These are phyloP conservation scores for Aquilaria yunnanensis DNA, from an alignment of 345 rosid genomes.

Conservation along the genomic window DNA sequence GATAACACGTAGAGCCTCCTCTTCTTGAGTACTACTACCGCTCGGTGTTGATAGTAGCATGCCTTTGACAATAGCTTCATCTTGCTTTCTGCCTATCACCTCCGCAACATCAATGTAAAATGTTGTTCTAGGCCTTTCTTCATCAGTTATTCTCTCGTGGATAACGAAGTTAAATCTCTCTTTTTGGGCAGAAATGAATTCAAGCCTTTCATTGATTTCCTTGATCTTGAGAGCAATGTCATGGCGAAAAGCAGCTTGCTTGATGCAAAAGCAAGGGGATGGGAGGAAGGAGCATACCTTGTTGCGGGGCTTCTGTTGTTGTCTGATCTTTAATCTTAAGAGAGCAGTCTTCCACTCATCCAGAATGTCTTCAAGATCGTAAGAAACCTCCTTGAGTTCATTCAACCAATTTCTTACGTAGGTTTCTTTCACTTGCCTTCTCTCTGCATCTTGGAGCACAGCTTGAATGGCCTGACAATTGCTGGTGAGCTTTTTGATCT, in stretches of 20 bases:
- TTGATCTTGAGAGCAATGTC: neutral
- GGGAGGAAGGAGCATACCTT: neutral
- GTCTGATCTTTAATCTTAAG: no score
- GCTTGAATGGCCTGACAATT: neutral
- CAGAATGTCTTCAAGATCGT: neutral
- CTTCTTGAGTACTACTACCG: neutral
- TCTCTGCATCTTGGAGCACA: constrained; percentile 2
- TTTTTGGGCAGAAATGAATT: neutral
- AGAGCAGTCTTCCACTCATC: neutral
- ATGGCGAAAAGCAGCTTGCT: neutral
- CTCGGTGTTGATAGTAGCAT: constrained; percentile 12
- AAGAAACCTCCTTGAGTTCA: neutral
- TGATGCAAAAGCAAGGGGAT: neutral
- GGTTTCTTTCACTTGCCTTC: neutral
- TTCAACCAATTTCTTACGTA: neutral
- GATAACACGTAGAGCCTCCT: neutral
- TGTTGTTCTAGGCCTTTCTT: neutral
- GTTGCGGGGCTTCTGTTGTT: neutral
- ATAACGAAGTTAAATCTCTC: no score
- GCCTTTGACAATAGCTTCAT: neutral
- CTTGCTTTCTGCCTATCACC: constrained; percentile 11
- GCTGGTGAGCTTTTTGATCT: neutral
- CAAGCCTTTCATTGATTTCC: neutral
- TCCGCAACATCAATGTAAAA: neutral
- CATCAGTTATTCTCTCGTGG: neutral